phyloP scores from a whole-genome alignment of 73 alveolate species.

The Symbiodinium pilosum region DNA sequence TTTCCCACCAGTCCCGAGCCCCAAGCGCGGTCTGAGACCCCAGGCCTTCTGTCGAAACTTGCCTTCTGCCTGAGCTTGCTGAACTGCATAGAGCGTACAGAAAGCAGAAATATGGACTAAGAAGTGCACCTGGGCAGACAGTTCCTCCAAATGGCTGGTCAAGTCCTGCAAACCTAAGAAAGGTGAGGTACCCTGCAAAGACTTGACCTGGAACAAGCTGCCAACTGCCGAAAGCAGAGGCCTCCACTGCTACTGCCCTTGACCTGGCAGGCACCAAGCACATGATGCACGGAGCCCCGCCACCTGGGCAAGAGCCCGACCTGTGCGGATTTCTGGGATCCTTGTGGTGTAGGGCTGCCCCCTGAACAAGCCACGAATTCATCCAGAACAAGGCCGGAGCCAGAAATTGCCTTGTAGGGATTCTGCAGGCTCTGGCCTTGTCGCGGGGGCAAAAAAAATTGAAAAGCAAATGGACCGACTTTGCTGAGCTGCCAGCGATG shows the following conservation, averaged over 20 bases:
- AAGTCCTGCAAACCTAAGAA: neutral
- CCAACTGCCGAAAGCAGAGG: neutral
- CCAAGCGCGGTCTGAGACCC: neutral
- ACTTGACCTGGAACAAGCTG: too few species aligned
- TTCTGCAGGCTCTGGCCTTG: neutral
- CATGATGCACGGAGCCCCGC: too few species aligned
- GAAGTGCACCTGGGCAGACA: neutral
- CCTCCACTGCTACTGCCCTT: neutral
- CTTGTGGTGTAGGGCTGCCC: too few species aligned
- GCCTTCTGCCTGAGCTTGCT: neutral
- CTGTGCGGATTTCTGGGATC: too few species aligned
- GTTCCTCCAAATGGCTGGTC: neutral
- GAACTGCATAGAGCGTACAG: neutral
- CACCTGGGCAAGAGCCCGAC: too few species aligned
- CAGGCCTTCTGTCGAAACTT: neutral
- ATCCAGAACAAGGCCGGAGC: too few species aligned
- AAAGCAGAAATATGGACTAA: neutral
- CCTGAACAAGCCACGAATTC: too few species aligned
- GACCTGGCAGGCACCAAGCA: neutral
- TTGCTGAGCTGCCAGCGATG: too few species aligned
- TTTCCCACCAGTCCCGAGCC: neutral
- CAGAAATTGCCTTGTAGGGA: neutral
- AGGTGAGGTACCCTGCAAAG: neutral
- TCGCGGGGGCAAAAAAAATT: too few species aligned
- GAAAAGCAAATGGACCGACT: neutral